Percentiles rank a stretch among this genome's conserved stretches.
Evolutionary conservation across 78 protist genomes (phyloP).

Genomic region (Guillardia theta): DNA sequence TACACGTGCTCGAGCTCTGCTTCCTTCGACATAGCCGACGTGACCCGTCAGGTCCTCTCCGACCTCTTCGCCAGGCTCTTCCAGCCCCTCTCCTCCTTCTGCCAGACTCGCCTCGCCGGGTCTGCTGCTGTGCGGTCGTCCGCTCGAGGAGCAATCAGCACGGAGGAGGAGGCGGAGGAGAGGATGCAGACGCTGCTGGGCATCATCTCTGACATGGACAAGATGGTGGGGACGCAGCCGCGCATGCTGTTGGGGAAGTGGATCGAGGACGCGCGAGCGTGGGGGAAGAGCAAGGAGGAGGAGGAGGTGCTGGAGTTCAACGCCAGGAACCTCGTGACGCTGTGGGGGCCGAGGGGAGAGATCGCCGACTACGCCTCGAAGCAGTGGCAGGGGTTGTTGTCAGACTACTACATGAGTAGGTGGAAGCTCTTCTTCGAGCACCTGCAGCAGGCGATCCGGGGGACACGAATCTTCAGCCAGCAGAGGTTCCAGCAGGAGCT

Average conservation of each 20-base stretch:
- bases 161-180: background rate
- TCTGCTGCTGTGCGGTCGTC: background rate
- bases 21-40: background rate
- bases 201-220: background rate
- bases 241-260: background rate
- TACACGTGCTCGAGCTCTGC: background rate
- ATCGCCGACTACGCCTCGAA: conserved; percentile 66
- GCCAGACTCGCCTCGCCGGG: background rate
- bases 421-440: background rate
- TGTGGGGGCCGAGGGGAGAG: conserved; percentile 67
- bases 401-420: background rate
- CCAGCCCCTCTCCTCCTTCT: background rate
- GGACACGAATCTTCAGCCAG: background rate
- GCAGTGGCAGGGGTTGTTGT: conserved; percentile 61
- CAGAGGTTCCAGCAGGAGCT: background rate
- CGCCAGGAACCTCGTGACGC: conserved; percentile 64
- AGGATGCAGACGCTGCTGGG: background rate
- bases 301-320: conserved; percentile 40
- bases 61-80: background rate
- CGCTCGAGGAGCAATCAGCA: background rate
- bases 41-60: background rate
- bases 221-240: background rate
- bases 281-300: background rate
- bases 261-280: background rate
- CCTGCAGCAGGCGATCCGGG: background rate